phyloP scores from a whole-genome alignment of 2,329 filamentous ascomycete genomes.

The Apiospora rasikravindrae region DNA sequence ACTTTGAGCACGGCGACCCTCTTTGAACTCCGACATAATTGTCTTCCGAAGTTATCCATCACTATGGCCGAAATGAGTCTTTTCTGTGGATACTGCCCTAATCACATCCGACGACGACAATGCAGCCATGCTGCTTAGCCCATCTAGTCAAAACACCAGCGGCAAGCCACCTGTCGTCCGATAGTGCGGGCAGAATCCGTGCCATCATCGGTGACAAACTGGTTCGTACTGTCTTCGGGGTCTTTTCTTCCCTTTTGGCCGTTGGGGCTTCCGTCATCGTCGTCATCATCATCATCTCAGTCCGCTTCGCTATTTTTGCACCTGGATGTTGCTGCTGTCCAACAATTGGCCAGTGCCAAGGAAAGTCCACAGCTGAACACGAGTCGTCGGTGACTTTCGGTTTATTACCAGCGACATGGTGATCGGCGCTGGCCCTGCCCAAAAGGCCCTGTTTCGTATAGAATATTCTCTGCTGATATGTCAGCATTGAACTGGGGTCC shows the following conservation, averaged over 20 bases:
- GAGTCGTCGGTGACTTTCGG: not conserved
- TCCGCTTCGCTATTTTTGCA: not conserved
- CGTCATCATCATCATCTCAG: not conserved
- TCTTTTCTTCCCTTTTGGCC: constrained; percentile 1
- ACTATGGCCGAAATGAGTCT: constrained; percentile 5
- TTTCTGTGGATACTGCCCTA: not conserved
- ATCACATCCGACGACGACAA: constrained; percentile 2
- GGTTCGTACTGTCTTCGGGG: not conserved
- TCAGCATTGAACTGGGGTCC: not conserved
- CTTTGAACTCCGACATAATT: not conserved
- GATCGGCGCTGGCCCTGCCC: constrained; percentile 7
- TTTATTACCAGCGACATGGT: constrained; percentile 2
- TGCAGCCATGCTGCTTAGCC: constrained; percentile 1
- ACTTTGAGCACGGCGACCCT: not conserved
- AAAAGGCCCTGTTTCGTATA: not conserved
- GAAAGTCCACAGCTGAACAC: constrained; percentile 1
- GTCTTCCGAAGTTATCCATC: constrained; percentile 3
- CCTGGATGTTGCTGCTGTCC: not conserved
- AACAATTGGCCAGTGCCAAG: constrained; percentile 8
- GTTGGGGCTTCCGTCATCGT: not conserved
- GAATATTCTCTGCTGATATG: not conserved
- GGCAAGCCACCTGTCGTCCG: constrained; percentile 5
- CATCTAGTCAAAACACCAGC: constrained; percentile 15
- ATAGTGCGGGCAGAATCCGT: not conserved
- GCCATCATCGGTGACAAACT: not conserved